Base-by-base conservation (phyloP, 2,329 filamentous ascomycete genomes). In the Aureobasidium mangrovei region DNA sequence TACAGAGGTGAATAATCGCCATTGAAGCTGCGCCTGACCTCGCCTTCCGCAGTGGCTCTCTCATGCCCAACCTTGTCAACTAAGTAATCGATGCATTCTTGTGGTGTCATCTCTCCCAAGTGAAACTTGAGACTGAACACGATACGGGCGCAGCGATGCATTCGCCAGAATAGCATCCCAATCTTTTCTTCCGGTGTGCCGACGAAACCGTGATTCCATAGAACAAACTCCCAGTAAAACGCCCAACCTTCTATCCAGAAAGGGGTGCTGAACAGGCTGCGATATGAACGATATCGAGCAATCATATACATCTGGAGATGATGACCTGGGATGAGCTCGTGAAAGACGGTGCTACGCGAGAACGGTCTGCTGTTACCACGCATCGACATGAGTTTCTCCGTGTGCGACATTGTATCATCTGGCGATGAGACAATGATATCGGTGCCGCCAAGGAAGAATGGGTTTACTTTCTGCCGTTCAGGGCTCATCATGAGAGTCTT, bases 161-260 rank as follows among this genome's bases (percentile, higher is more conserved):
- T 81, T 10, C 78, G 72, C 80, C 80, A 83, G 63, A 82, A 83
- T 6, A 83, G 65, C 58, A 80, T 78, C 0, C 80, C 80, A 26
- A 83, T 72, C 38, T 72, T 71, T 58, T 82, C 76, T 56, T 78
- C 74, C 0, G 79, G 70, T 0, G 70, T 70, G 3, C 68, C 67
- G 54, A 75, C 72, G 60, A 81, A 82, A 31, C 71, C 71, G 29
- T 76, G 70, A 40, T 77, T 65, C 78, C 78, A 83, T 12, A 83
- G 69, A 18, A 80, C 62, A 60, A 81, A 69, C 65, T 83, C 80
- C 79, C 79, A 82, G 62, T 83, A 83, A 59, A 81, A 72, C 7
- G 79, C 76, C 79, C 79, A 82, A 18, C 80, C 80, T 63, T 83
- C 80, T 36, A 79, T 74, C 67, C 74, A 81, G 61, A 83, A 82